Base-by-base conservation (phyloP, 2,329 filamentous ascomycete species). In the Botrytis cinerea region DNA sequence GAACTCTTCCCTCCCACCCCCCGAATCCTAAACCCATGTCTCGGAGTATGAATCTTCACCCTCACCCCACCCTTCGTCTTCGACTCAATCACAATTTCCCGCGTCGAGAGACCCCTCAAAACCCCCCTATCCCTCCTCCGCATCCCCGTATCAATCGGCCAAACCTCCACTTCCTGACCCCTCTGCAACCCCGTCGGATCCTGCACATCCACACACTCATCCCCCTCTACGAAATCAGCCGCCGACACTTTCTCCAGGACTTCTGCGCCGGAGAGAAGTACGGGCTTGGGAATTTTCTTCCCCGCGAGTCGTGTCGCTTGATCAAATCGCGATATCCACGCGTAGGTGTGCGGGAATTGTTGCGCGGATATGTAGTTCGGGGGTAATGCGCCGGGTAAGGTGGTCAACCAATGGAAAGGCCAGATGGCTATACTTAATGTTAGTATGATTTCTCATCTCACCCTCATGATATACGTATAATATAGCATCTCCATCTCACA, bases 241-340 rank as follows among this genome's bases (percentile, higher is more conserved):
- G 76, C 78, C 7, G 83, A 78, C 60, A 92, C 85, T 40, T 82
- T 77, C 61, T 81, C 78, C 40, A 85, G 84, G 3, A 89, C 89
- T 77, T 89, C 85, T 60, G 84, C 83, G 7, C 90, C 90, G 10
- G 84, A 83, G 46, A 91, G 75, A 1, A 79, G 84, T 51, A 80
- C 79, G 69, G 84, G 83, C 76, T 84, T 83, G 2, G 76, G 79
- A 67, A 80, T 77, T 48, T 78, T 79, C 32, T 79, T 76, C 72
- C 82, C 84, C 1, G 86, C 86, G 10, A 80, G 80, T 8, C 83
- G 81, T 1, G 89, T 79, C 2, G 83, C 84, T 25, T 78, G 79
- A 70, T 86, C 82, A 81, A 93, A 93, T n/a, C 91, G 84, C 61
- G 83, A 80, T 28, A 92, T 85, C 90, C 90, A 93, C 1, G 87